phyloP scores from a whole-genome alignment of 225 moss, liverwort and hornwort genomes.

The Neckera pumila region DNA sequence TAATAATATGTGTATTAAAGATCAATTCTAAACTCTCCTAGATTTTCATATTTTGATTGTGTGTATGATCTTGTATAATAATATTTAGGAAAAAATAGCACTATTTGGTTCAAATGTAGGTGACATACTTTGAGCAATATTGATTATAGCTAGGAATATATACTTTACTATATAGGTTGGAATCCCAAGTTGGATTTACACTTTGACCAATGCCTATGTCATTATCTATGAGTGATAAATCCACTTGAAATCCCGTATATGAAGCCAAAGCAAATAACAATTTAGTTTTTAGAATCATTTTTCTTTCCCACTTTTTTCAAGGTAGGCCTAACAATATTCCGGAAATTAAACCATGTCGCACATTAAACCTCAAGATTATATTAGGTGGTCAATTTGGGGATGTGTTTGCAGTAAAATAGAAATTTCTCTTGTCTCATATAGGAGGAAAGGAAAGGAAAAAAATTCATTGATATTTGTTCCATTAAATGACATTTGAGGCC shows the following conservation, averaged over 20 bases:
- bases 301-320: neutral
- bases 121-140: accelerated
- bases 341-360: accelerated
- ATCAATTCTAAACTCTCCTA: neutral
- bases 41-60: neutral
- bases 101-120: neutral
- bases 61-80: neutral
- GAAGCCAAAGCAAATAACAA: accelerated
- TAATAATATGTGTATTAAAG: neutral
- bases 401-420: neutral
- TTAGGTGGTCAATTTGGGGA: neutral
- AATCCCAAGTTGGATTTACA: neutral
- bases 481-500: no score
- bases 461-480: neutral
- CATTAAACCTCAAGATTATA: neutral
- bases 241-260: neutral
- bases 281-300: neutral
- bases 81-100: accelerated
- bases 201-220: neutral
- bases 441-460: neutral
- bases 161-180: neutral
- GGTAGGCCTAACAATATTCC: neutral
- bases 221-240: neutral
- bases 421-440: neutral
- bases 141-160: no score